Evolutionary conservation across 1,284 basidiomycete species (phyloP).

Genomic region (Cryptococcus sp.): DNA sequence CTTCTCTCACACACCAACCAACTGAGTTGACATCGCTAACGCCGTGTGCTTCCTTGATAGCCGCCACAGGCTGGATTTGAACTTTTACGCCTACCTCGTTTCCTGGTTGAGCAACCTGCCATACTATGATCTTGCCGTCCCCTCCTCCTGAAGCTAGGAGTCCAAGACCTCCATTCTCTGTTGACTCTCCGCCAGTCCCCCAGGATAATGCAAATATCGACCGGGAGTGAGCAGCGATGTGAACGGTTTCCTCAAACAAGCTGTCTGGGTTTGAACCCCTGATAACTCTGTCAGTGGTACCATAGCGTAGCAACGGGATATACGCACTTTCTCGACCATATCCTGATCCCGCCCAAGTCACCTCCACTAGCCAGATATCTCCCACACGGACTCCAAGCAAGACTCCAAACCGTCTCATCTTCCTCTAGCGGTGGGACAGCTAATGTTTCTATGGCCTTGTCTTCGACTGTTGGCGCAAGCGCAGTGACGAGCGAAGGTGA

Average conservation of each 20-base stretch:
- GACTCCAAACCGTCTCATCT: constrained; percentile 77
- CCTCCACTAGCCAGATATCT: constrained; percentile 65
- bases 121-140: constrained; percentile 55
- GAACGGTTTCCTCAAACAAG: constrained; percentile 29
- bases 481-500: constrained; percentile 3
- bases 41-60: constrained; percentile 43
- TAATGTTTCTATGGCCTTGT: constrained; percentile 27
- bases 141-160: constrained; percentile 53
- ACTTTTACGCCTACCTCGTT: constrained; percentile 1
- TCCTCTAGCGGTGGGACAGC: constrained; percentile 42
- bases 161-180: constrained; percentile 41
- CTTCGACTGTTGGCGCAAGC: constrained; percentile 19
- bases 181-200: constrained; percentile 12
- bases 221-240: constrained; percentile 37
- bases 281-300: background rate
- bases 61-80: constrained; percentile 24
- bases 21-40: constrained; percentile 55
- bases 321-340: constrained; percentile 50
- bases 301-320: background rate
- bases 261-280: constrained; percentile 30
- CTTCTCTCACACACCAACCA: constrained; percentile 48
- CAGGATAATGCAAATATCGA: constrained; percentile 40
- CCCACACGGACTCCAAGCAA: constrained; percentile 73
- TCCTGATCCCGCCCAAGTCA: constrained; percentile 48
- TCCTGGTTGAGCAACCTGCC: constrained; percentile 44